phyloP scores from a whole-genome alignment of 495 filamentous ascomycete genomes.

The Schizothecium vesticola region DNA sequence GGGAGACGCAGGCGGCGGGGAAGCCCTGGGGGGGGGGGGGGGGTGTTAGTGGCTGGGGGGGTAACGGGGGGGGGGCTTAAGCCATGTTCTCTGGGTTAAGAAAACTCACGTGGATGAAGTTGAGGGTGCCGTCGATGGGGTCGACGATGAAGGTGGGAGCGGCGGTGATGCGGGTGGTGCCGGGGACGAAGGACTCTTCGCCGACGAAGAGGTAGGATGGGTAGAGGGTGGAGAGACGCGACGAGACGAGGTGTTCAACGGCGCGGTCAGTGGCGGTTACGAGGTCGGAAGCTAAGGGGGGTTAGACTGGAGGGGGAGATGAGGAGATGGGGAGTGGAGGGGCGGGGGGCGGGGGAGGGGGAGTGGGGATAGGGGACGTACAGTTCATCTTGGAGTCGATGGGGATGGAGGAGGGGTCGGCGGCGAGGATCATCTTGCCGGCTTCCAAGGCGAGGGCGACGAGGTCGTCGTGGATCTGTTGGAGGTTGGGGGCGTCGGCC shows the following conservation, averaged over 20 bases:
- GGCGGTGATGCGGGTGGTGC: constrained; percentile 53
- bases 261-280: constrained; percentile 84
- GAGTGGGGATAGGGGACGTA: constrained; percentile 26
- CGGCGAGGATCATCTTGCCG: constrained; percentile 73
- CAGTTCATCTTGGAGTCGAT: constrained; percentile 82
- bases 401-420: constrained; percentile 58
- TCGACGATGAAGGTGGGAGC: constrained; percentile 83
- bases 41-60: too few relatives aligned
- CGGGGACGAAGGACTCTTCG: constrained; percentile 77
- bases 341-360: not conserved
- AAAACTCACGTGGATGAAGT: constrained; percentile 73
- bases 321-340: not conserved
- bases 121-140: constrained; percentile 85
- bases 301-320: too few relatives aligned
- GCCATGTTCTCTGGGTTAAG: too few relatives aligned
- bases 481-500: constrained; percentile 54
- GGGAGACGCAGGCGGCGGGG: constrained; percentile 75
- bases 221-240: constrained; percentile 56
- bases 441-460: constrained; percentile 69
- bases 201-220: constrained; percentile 71
- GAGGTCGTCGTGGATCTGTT: constrained; percentile 76
- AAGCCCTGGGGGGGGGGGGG: constrained; percentile 29
- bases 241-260: constrained; percentile 69
- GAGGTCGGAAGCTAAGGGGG: constrained; percentile 65
- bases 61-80: too few relatives aligned